These are phyloP conservation scores for Fusarium albidum DNA, from an alignment of 2,329 filamentous ascomycete species.

Conservation along the genomic window DNA sequence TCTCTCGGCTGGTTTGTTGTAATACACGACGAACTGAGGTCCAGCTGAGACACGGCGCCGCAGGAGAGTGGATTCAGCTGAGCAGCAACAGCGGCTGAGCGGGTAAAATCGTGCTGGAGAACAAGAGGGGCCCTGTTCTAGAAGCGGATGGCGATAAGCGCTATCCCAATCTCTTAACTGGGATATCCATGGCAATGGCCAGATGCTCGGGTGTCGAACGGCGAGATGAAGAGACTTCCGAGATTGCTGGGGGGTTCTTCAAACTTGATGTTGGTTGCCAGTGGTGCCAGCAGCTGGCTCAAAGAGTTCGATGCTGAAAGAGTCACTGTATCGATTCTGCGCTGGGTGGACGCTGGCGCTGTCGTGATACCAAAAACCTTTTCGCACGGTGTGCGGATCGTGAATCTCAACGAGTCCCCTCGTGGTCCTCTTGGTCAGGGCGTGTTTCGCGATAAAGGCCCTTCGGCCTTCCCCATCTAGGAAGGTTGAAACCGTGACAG, in stretches of 20 bases:
- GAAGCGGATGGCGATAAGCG: slow-evolving; percentile 9
- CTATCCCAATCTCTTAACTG: background rate
- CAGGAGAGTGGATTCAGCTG: slow-evolving; percentile 9
- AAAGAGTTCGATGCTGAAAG: too few species aligned
- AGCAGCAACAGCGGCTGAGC: slow-evolving; percentile 2
- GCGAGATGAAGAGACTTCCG: background rate
- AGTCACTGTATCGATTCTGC: too few species aligned
- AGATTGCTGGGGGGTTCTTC: background rate
- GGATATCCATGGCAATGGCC: background rate
- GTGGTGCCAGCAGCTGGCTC: too few species aligned
- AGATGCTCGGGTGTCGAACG: slow-evolving; percentile 1
- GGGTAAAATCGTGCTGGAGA: slow-evolving; percentile 2
- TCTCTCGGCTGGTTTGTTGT: slow-evolving; percentile 12
- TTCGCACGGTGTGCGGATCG: slow-evolving; percentile 14
- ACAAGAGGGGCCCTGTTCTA: slow-evolving; percentile 8
- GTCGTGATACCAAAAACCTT: slow-evolving; percentile 4
- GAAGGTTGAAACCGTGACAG: slow-evolving; percentile 17
- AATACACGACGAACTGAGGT: slow-evolving; percentile 20
- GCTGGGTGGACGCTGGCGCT: slow-evolving; percentile 16
- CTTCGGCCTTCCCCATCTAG: slow-evolving; percentile 1
- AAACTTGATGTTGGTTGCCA: background rate
- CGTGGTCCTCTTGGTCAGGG: slow-evolving; percentile 10
- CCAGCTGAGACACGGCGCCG: slow-evolving; percentile 23
- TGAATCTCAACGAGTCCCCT: too few species aligned
- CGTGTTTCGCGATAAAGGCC: slow-evolving; percentile 17